Evolutionary conservation across 2,329 filamentous ascomycete genomes (phyloP), one percentile per base, ranked within the genome.

Genomic region (Cladosporium velox): DNA sequence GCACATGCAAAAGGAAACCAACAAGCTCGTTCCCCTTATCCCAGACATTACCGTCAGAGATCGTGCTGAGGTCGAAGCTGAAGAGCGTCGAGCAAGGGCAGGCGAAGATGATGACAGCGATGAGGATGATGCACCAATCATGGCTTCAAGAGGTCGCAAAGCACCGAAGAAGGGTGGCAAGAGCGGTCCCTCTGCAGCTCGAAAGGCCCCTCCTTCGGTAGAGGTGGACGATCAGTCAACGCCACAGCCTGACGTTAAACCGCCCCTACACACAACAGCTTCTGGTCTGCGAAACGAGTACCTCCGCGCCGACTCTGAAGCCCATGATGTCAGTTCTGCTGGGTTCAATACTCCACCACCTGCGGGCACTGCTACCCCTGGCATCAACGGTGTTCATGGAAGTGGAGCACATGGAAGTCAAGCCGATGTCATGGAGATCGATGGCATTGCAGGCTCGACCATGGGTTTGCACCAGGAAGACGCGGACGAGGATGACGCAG

Each of bases 1-100:
- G 67, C 91, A 93, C 70, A 98, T 99, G 95, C 89, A 93, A 71
- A 98, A 95, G 77, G 93, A 98, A 79, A 96, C 95, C 0, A 94
- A 98, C 79, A 98, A 97, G 78, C 86, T 99, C 51, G 93, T 97
- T 15, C 93, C 93, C 6, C 82, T 98, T 49, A 99, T 99, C 68
- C 95, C 95, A 0, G 95, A 99, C 70, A 90, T 99, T 70, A 86
- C 89, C 28, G 92, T 99, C 69, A 87, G 93, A 70, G 92, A 96
- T 70, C 90, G 95, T 68, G 95, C 93, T 21, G 95, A 98, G 76
- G 93, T 98, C 7, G 95, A 99, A 72, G 84, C 81, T 26, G 79
- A 81, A 72, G 83, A 86, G 78, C 87, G 94, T 64, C 86, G 93
- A 68, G 90, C 95, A 76, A 92, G 96, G 73, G 91, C 86, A 67